A percentile compares a stretch with the other conserved stretches of the same genome.
phyloP scores from a whole-genome alignment of 768 basidiomycete species.

The Chalciporus sphaerocephalus region DNA sequence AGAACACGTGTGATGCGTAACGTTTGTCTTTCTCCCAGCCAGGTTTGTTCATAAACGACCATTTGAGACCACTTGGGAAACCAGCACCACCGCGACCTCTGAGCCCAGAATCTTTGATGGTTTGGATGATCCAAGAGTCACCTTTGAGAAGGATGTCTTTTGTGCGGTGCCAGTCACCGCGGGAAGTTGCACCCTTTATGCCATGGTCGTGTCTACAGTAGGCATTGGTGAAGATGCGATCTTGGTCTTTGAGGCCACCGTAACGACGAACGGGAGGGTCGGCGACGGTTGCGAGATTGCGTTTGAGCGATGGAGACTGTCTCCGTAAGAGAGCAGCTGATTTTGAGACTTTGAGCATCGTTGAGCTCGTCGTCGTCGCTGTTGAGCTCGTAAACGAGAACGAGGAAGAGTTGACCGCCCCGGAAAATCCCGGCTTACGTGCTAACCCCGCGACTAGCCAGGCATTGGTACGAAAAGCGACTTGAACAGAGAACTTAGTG shows the following conservation, averaged over 20 bases:
- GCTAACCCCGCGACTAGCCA: not conserved
- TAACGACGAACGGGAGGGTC: slow-evolving; percentile 88
- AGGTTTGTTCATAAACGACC: slow-evolving; percentile 99
- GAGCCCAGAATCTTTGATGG: slow-evolving; percentile 92
- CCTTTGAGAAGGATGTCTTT: slow-evolving; percentile 96
- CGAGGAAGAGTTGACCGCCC: not conserved
- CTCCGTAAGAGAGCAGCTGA: slow-evolving; percentile 21
- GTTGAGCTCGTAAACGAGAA: slow-evolving; percentile 2
- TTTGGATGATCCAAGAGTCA: slow-evolving; percentile 95
- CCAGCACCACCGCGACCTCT: slow-evolving; percentile 96
- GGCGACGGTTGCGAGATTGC: slow-evolving; percentile 63
- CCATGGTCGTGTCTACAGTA: slow-evolving; percentile 88
- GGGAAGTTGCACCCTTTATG: slow-evolving; percentile 86
- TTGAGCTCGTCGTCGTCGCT: slow-evolving; percentile 13
- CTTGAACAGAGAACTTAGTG: too few relatives aligned
- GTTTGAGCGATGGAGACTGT: slow-evolving; percentile 13
- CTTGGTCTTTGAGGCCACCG: slow-evolving; percentile 92
- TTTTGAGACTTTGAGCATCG: slow-evolving; percentile 29
- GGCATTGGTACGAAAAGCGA: too few relatives aligned
- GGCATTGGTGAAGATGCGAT: slow-evolving; percentile 89
- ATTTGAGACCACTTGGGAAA: slow-evolving; percentile 94
- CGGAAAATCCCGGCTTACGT: slow-evolving; percentile 23
- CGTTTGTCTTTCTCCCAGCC: slow-evolving; percentile 92
- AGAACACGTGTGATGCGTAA: slow-evolving; percentile 33
- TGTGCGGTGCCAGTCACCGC: slow-evolving; percentile 97